These are phyloP conservation scores for Rhizomucor miehei DNA, from an alignment of 371 early-diverging fungal genomes.

Conservation along the genomic window DNA sequence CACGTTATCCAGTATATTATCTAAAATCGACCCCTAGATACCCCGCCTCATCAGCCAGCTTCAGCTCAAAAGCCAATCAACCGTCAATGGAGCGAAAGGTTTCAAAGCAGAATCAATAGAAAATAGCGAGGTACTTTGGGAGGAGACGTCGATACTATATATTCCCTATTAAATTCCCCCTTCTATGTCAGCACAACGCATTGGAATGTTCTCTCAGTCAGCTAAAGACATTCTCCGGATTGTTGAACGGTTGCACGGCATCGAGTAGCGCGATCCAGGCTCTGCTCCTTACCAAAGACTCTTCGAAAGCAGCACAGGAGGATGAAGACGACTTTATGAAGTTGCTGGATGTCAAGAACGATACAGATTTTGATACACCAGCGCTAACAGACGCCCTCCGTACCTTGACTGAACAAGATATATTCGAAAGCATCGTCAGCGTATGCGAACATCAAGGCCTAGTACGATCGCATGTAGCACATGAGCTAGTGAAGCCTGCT, in stretches of 20 bases:
- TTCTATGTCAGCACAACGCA: slow-evolving; percentile 24
- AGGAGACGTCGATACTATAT: too few species aligned
- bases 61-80: too few species aligned
- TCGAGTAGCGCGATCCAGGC: slow-evolving; percentile 25
- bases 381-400: slow-evolving; percentile 30
- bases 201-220: slow-evolving; percentile 40
- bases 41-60: not conserved
- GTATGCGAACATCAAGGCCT: slow-evolving; percentile 33
- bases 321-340: slow-evolving; percentile 44
- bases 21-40: not conserved
- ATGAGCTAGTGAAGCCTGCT: slow-evolving; percentile 15
- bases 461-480: slow-evolving; percentile 23
- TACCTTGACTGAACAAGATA: slow-evolving; percentile 25
- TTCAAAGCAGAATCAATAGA: too few species aligned
- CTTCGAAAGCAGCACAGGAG: slow-evolving; percentile 26
- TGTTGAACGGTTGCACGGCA: slow-evolving; percentile 45
- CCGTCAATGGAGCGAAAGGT: too few species aligned
- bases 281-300: slow-evolving; percentile 21
- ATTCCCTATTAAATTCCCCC: not conserved
- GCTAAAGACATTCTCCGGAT: slow-evolving; percentile 38
- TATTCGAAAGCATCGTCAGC: slow-evolving; percentile 35
- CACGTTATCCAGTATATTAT: not conserved
- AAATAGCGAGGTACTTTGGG: not conserved
- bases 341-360: slow-evolving; percentile 34
- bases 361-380: slow-evolving; percentile 25